Evolutionary conservation across 2,329 filamentous ascomycete species (phyloP).

Genomic region (Tolypocladium pustulatum): DNA sequence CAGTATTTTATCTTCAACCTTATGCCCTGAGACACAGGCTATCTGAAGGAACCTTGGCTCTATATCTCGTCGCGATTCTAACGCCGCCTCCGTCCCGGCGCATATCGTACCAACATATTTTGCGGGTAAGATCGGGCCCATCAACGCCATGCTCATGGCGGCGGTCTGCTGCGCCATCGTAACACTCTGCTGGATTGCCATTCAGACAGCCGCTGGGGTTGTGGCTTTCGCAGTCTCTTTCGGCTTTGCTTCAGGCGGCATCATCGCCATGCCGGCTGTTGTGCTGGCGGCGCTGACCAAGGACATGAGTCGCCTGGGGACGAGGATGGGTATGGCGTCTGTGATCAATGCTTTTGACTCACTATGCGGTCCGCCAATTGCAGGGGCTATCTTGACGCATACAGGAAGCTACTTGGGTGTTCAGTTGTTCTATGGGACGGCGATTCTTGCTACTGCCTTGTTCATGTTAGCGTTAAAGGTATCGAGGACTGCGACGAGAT

Average conservation of each 20-base stretch:
- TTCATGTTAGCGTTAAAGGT: neutral
- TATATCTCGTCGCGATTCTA: slow-evolving; percentile 41
- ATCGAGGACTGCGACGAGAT: neutral
- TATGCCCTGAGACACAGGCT: slow-evolving; percentile 27
- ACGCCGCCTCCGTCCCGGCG: slow-evolving; percentile 37
- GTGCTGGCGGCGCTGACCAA: slow-evolving; percentile 29
- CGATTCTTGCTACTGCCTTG: neutral
- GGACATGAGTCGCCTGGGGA: slow-evolving; percentile 28
- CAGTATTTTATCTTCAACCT: slow-evolving; percentile 33
- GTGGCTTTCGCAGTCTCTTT: slow-evolving; percentile 32
- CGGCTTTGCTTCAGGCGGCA: slow-evolving; percentile 34
- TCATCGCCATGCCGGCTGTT: slow-evolving; percentile 31
- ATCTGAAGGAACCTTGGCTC: slow-evolving; percentile 19
- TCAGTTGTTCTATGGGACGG: neutral
- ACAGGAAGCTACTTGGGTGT: neutral
- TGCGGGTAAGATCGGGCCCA: slow-evolving; percentile 27
- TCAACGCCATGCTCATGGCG: slow-evolving; percentile 28
- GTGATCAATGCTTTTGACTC: slow-evolving; percentile 24
- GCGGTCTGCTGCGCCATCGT: slow-evolving; percentile 21
- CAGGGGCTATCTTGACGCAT: slow-evolving; percentile 21
- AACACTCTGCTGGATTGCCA: slow-evolving; percentile 30
- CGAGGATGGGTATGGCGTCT: slow-evolving; percentile 32
- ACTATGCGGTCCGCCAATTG: slow-evolving; percentile 26
- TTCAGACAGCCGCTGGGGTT: slow-evolving; percentile 22
- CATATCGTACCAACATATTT: slow-evolving; percentile 35